Evolutionary conservation across 2,329 filamentous ascomycete species (phyloP).

Genomic region (Ophiocordyceps australis): DNA sequence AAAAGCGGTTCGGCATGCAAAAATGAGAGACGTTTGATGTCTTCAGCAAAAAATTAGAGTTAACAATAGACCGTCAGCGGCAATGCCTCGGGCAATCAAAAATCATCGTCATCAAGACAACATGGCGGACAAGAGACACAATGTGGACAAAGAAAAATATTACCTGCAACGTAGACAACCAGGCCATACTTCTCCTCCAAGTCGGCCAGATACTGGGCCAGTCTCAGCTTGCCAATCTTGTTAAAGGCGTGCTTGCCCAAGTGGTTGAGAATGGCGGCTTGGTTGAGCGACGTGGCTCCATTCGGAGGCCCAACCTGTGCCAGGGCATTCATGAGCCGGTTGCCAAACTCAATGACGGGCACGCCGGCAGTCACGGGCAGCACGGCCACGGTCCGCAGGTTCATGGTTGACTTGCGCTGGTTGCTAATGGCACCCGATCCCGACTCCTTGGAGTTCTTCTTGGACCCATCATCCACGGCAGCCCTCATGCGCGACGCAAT

Average conservation of each 20-base stretch:
- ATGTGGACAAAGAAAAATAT: conserved; percentile 9
- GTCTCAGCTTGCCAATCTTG: conserved; percentile 88
- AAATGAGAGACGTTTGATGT: too few species aligned
- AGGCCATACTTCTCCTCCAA: conserved; percentile 94
- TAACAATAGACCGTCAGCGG: conserved; percentile 35
- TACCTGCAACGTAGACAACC: conserved; percentile 80
- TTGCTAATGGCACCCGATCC: conserved; percentile 30
- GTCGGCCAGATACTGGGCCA: conserved; percentile 91
- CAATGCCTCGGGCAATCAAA: conserved; percentile 28
- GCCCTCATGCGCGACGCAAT: conserved; percentile 90
- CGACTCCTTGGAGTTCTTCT: conserved; percentile 45
- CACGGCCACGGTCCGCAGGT: conserved; percentile 82
- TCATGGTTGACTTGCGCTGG: conserved; percentile 69
- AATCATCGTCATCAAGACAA: conserved; percentile 28
- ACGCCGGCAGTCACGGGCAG: conserved; percentile 82
- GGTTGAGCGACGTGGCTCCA: conserved; percentile 81
- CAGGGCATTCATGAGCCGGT: conserved; percentile 70
- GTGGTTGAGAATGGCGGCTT: conserved; percentile 86
- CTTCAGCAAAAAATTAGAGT: conserved; percentile 55
- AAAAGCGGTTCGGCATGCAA: too few species aligned
- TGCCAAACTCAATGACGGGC: conserved; percentile 89
- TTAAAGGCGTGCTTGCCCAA: conserved; percentile 92
- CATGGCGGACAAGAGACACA: not conserved
- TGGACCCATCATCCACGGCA: conserved; percentile 64
- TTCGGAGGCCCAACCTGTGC: conserved; percentile 78